Evolutionary conservation across 2,329 filamentous ascomycete genomes (phyloP), one percentile per base, ranked within the genome.

Genomic region (Fusarium anguioides): DNA sequence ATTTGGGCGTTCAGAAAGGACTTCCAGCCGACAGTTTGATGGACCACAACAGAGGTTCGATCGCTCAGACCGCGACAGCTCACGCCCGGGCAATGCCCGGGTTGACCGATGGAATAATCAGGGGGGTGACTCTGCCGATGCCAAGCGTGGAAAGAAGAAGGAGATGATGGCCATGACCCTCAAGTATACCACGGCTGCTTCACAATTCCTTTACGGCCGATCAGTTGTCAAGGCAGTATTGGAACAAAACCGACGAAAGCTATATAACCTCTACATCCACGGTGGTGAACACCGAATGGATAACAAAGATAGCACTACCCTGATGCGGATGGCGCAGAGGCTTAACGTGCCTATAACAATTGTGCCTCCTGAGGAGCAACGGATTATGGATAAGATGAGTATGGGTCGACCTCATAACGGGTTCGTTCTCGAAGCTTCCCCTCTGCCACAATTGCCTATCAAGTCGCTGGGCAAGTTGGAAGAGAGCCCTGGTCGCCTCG

Each of bases 121-220:
- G 27, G 53, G 18, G 15, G 47, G 56, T 8, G 40, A 56, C 17
- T 39, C 39, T 15, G 23, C 20, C 11, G 60, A 60, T 29, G 27
- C 39, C 20, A 66, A 27, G 36, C 69, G 70, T 24, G 71, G 66
- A 36, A 70, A 68, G 27, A 75, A 67, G 45, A 75, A 73, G 27
- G 73, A 68, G 29, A 75, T 78, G 75, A 78, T 78, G 75, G 69
- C 76, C 11, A 75, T 80, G 72, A 78, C 73, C 2, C 66, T 81
- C 60, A 77, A 79, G 45, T 88, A 95, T 75, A 93, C 92, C 0
- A 96, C 93, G 1, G 91, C 95, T 0, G 92, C 93, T 7, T 97
- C 94, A 0, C 91, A 97, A 64, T 98, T 97, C 71, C 82, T 99
- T 4, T 98, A 97, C 75, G 96, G 96, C 8, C 87, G 86, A 41